phyloP scores from a whole-genome alignment of 495 filamentous ascomycete genomes.

The Friedmanniomyces endolithicus region DNA sequence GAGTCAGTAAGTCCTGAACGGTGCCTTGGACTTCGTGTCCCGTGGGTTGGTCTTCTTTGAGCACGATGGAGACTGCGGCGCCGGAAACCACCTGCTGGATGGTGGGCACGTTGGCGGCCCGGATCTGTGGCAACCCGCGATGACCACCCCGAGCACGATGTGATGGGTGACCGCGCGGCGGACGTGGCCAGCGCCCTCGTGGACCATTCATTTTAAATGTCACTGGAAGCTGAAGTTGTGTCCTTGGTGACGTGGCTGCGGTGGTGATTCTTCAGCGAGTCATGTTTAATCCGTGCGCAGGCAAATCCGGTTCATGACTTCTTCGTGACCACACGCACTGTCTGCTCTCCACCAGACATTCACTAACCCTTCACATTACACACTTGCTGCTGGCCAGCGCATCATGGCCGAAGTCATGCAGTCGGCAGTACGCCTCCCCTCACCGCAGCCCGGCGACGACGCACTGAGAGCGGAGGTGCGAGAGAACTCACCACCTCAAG shows the following conservation, averaged over 20 bases:
- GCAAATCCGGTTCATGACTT: no score
- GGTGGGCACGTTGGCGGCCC: slow-evolving; percentile 33
- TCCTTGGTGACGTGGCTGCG: neutral
- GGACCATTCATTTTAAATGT: slow-evolving; percentile 16
- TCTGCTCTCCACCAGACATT: no score
- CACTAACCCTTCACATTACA: no score
- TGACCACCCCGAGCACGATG: neutral
- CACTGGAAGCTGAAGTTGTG: neutral
- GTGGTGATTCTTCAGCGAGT: neutral
- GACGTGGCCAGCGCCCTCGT: slow-evolving; percentile 6
- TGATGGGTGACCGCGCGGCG: slow-evolving; percentile 1
- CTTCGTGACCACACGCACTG: no score
- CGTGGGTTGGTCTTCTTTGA: slow-evolving; percentile 59
- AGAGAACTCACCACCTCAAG: slow-evolving; percentile 28
- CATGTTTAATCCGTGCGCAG: neutral
- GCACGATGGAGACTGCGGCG: slow-evolving; percentile 51
- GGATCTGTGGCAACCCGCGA: neutral
- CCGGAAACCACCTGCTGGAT: slow-evolving; percentile 42
- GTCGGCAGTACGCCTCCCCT: slow-evolving; percentile 56
- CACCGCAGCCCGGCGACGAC: slow-evolving; percentile 41
- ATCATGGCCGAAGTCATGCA: slow-evolving; percentile 32
- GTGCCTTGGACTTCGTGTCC: slow-evolving; percentile 51
- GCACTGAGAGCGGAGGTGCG: slow-evolving; percentile 25
- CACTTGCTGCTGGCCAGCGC: no score
- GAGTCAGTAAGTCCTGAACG: slow-evolving; percentile 51